Percentiles rank a stretch among this genome's conserved stretches.
These are phyloP conservation scores for Cyberlindnera maclurae DNA, from an alignment of 805 yeast species.

Conservation along the genomic window DNA sequence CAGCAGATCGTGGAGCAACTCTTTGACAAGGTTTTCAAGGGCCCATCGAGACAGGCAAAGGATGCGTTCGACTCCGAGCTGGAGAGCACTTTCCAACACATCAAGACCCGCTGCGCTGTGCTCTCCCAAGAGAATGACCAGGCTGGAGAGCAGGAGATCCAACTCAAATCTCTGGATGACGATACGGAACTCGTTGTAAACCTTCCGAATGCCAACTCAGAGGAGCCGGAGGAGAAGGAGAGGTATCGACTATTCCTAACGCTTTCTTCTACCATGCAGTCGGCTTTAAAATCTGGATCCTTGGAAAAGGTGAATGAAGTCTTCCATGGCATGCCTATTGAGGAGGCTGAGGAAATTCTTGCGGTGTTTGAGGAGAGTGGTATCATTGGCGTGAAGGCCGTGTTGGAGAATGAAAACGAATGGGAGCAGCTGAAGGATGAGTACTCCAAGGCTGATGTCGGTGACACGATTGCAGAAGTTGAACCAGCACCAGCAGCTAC, in stretches of 20 bases:
- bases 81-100: slow-evolving; percentile 66
- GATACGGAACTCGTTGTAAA: slow-evolving; percentile 64
- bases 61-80: slow-evolving; percentile 70
- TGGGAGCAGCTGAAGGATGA: slow-evolving; percentile 49
- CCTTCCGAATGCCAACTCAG: slow-evolving; percentile 51
- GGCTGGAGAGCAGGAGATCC: slow-evolving; percentile 64
- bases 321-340: slow-evolving; percentile 63
- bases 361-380: slow-evolving; percentile 74
- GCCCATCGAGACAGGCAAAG: slow-evolving; percentile 48
- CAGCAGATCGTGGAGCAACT: slow-evolving; percentile 53
- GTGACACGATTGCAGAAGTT: slow-evolving; percentile 13
- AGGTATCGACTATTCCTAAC: slow-evolving; percentile 50
- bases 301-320: slow-evolving; percentile 79
- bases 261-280: slow-evolving; percentile 57
- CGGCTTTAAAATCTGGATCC: slow-evolving; percentile 63
- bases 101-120: slow-evolving; percentile 64
- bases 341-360: slow-evolving; percentile 72
- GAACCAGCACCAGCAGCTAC: slow-evolving; percentile 26
- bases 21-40: slow-evolving; percentile 47
- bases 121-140: slow-evolving; percentile 37
- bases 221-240: slow-evolving; percentile 33
- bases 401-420: slow-evolving; percentile 66
- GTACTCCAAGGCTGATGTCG: slow-evolving; percentile 23
- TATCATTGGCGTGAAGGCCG: slow-evolving; percentile 74
- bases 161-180: slow-evolving; percentile 83